These are phyloP conservation scores for Nannochloropsis salina DNA, from an alignment of 108 stramenopile genomes.

Conservation along the genomic window DNA sequence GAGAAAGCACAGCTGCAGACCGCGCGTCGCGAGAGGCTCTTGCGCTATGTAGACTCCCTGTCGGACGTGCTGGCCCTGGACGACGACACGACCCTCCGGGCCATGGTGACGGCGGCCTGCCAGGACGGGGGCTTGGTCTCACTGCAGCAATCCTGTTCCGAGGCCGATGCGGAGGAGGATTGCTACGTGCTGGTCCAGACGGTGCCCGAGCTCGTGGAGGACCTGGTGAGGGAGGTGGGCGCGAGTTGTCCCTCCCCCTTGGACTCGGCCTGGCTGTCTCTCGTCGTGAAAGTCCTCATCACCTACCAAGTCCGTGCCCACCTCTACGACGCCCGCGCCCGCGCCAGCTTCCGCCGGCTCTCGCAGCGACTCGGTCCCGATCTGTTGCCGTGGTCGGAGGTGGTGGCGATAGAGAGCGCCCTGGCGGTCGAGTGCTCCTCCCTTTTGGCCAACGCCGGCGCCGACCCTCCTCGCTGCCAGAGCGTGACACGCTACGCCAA, in stretches of 20 bases:
- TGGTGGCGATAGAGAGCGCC: background rate
- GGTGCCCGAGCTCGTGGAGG: background rate
- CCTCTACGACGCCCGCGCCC: background rate
- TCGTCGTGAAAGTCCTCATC: background rate
- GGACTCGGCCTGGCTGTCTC: background rate
- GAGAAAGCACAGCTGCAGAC: background rate
- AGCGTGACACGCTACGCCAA: background rate
- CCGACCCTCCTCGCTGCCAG: background rate
- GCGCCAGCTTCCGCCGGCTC: background rate
- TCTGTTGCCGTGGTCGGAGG: background rate
- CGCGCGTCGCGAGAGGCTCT: background rate
- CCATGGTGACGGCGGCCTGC: background rate
- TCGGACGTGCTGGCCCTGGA: background rate
- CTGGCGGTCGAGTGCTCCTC: background rate
- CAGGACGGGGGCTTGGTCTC: background rate
- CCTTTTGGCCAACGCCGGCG: background rate
- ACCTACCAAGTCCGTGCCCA: background rate
- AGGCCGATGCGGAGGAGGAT: background rate
- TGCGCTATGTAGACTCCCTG: background rate
- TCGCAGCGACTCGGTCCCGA: background rate
- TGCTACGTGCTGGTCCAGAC: constrained; percentile 6
- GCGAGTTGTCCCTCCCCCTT: background rate
- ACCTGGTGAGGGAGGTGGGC: background rate
- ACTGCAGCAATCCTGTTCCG: background rate
- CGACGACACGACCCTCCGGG: background rate